These are phyloP conservation scores for Trichoderma parareesei DNA, from an alignment of 495 filamentous ascomycete genomes.

Conservation along the genomic window DNA sequence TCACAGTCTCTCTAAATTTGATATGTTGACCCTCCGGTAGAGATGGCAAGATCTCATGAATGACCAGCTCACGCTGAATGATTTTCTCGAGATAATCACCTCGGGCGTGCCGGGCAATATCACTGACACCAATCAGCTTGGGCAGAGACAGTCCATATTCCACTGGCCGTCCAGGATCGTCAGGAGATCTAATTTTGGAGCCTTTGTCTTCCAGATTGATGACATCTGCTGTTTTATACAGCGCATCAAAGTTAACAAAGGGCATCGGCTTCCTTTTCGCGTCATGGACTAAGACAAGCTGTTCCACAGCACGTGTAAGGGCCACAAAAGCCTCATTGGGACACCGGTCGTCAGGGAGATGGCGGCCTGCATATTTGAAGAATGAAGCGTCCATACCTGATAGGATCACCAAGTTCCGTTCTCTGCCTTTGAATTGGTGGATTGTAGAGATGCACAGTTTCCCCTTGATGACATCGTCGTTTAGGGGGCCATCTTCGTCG, in stretches of 20 bases:
- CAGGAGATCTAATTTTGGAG: constrained; percentile 6
- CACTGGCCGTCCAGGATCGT: constrained; percentile 12
- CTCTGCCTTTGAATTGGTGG: constrained; percentile 17
- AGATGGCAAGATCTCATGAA: constrained; percentile 7
- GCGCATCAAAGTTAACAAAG: constrained; percentile 9
- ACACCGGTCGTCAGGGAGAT: constrained; percentile 10
- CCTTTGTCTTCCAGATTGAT: constrained; percentile 6
- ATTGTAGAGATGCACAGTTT: constrained; percentile 16
- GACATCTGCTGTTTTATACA: constrained; percentile 11
- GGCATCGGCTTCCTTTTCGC: constrained; percentile 10
- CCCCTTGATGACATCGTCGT: constrained; percentile 12
- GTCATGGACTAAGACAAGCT: constrained; percentile 11
- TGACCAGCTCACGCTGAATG: constrained; percentile 7
- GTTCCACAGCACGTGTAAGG: constrained; percentile 10
- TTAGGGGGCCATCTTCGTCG: constrained; percentile 11
- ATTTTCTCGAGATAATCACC: constrained; percentile 11
- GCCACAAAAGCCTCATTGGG: constrained; percentile 13
- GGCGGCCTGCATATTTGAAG: constrained; percentile 9
- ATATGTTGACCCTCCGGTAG: background rate
- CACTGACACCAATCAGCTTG: background rate
- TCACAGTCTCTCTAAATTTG: constrained; percentile 10
- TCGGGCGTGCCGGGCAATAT: constrained; percentile 6
- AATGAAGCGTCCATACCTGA: constrained; percentile 12
- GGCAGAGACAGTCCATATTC: constrained; percentile 11
- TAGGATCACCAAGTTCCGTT: constrained; percentile 15